These are phyloP conservation scores for Fusarium nodosum DNA, from an alignment of 2,329 filamentous ascomycete genomes.

Conservation along the genomic window DNA sequence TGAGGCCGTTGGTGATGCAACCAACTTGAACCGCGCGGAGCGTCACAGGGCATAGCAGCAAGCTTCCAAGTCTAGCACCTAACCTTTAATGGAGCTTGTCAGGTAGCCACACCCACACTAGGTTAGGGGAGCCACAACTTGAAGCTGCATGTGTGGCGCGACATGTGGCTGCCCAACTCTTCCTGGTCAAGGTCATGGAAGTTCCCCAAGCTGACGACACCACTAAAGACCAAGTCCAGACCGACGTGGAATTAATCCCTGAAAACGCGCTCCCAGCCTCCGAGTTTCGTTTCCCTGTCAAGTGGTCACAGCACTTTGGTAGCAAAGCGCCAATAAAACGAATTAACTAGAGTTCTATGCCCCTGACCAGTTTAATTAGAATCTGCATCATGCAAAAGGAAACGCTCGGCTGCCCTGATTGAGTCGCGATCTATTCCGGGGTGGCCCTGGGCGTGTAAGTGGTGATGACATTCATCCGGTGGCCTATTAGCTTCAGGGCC, in stretches of 20 bases:
- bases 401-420: constrained; percentile 30
- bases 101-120: constrained; percentile 43
- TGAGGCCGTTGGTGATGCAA: constrained; percentile 52
- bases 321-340: constrained; percentile 36
- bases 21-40: constrained; percentile 46
- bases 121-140: constrained; percentile 31
- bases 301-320: constrained; percentile 15
- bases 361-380: constrained; percentile 43
- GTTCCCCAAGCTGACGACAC: constrained; percentile 23
- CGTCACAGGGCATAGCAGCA: constrained; percentile 42
- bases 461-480: constrained; percentile 40
- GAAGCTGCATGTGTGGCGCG: constrained; percentile 1
- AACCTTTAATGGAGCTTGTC: constrained; percentile 28
- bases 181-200: background rate
- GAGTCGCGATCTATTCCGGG: constrained; percentile 29
- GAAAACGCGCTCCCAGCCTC: constrained; percentile 45
- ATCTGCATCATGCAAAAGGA: constrained; percentile 40
- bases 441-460: constrained; percentile 36
- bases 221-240: constrained; percentile 12
- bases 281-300: constrained; percentile 41
- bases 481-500: constrained; percentile 41
- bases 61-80: constrained; percentile 36
- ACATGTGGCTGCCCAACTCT: constrained; percentile 9
- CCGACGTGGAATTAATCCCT: constrained; percentile 37
- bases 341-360: constrained; percentile 10